Evolutionary conservation across 225 moss, liverwort and hornwort species (phyloP).

Genomic region (Physcomitrellopsis africana): DNA sequence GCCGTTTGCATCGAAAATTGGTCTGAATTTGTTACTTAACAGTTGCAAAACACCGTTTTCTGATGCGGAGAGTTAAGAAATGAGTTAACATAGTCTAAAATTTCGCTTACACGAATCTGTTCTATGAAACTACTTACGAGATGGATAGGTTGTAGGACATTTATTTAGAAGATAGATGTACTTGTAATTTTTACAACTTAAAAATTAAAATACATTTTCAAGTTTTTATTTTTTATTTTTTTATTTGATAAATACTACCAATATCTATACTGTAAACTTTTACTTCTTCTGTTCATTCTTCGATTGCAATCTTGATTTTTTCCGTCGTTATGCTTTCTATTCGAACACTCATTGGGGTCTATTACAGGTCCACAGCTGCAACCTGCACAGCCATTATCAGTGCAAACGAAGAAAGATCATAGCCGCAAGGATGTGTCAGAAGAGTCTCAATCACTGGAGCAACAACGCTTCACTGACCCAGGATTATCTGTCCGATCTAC

Average conservation of each 20-base stretch:
- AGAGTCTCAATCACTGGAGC: conserved; percentile 50
- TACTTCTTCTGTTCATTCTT: not conserved
- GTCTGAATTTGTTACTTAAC: conserved; percentile 14
- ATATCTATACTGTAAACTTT: not conserved
- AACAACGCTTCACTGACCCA: conserved; percentile 43
- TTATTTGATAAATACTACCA: no score
- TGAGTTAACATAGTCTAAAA: not conserved
- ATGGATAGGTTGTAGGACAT: not conserved
- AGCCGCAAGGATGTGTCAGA: conserved; percentile 43
- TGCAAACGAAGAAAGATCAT: conserved; percentile 61
- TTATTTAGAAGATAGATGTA: conserved; percentile 3
- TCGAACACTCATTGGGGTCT: conserved; percentile 26
- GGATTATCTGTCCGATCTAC: conserved; percentile 39
- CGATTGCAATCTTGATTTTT: not conserved
- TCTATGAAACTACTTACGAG: not conserved
- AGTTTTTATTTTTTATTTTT: no score
- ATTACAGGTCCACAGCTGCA: conserved; percentile 73
- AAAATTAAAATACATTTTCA: not conserved
- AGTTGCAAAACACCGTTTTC: not conserved
- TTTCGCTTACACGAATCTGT: conserved; percentile 10
- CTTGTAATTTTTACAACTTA: not conserved
- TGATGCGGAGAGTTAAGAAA: conserved; percentile 8
- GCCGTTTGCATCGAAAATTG: conserved; percentile 4
- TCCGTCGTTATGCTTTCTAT: conserved; percentile 16
- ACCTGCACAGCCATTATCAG: conserved; percentile 75